phyloP scores from a whole-genome alignment of 2,329 filamentous ascomycete genomes.

The Fusarium sp. region DNA sequence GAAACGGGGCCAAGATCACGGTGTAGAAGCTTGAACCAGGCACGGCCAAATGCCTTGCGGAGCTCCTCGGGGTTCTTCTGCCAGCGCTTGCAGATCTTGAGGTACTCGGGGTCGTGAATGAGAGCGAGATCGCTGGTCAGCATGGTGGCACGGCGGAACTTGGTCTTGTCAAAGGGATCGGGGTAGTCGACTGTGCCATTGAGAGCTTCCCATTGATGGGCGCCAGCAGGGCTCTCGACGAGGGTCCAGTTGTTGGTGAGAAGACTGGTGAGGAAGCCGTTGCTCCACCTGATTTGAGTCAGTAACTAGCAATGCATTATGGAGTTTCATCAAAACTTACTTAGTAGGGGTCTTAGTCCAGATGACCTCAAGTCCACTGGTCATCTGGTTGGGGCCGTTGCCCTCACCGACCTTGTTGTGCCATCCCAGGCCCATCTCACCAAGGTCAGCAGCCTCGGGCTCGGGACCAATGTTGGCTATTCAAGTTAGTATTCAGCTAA shows the following conservation, averaged over 20 bases:
- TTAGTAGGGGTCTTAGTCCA: conserved; percentile 82
- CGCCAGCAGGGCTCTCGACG: conserved; percentile 79
- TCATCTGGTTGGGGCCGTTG: conserved; percentile 79
- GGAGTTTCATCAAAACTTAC: conserved; percentile 26
- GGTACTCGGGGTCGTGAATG: conserved; percentile 77
- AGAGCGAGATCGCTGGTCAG: conserved; percentile 80
- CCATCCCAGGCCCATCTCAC: conserved; percentile 80
- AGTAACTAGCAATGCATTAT: background rate
- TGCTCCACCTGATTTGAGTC: conserved; percentile 67
- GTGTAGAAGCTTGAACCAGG: conserved; percentile 88
- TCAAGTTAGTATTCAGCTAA: background rate
- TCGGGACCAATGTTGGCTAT: conserved; percentile 70
- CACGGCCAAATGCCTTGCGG: conserved; percentile 75
- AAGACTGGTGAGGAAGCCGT: conserved; percentile 79
- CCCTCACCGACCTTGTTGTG: conserved; percentile 71
- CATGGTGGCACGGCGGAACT: conserved; percentile 83
- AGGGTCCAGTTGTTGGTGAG: conserved; percentile 84
- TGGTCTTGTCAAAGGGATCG: conserved; percentile 74
- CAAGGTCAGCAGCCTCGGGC: conserved; percentile 72
- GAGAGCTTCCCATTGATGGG: conserved; percentile 84
- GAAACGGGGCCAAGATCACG: conserved; percentile 80
- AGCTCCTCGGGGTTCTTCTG: conserved; percentile 76
- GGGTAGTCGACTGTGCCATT: conserved; percentile 74
- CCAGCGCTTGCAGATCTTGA: conserved; percentile 80
- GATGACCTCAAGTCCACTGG: conserved; percentile 80